A percentile compares a stretch with the other conserved stretches of the same genome.
These are phyloP conservation scores for Bjerkandera adusta DNA, from an alignment of 1,284 basidiomycete species.

Conservation along the genomic window DNA sequence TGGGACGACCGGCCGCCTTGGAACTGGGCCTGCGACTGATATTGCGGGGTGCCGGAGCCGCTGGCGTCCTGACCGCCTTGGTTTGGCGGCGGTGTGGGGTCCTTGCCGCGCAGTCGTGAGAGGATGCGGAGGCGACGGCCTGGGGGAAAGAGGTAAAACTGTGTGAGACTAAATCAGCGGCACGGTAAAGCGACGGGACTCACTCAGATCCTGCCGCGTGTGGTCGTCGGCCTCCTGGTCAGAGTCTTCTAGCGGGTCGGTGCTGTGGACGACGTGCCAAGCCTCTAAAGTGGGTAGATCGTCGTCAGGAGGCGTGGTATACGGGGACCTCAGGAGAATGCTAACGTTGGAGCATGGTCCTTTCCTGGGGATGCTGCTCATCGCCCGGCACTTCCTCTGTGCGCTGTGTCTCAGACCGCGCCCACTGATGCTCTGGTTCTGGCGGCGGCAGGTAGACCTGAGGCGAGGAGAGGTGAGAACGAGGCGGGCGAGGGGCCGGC, in stretches of 20 bases:
- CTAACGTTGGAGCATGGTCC: constrained; percentile 32
- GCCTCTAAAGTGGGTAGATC: constrained; percentile 46
- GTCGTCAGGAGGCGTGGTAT: constrained; percentile 6
- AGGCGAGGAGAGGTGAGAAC: too few species aligned
- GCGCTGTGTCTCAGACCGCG: too few species aligned
- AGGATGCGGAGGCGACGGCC: constrained; percentile 35
- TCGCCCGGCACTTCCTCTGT: constrained; percentile 20
- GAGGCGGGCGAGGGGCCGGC: constrained; percentile 20
- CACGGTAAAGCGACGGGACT: constrained; percentile 21
- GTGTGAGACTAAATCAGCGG: constrained; percentile 3
- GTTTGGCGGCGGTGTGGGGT: constrained; percentile 26
- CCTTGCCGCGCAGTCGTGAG: constrained; percentile 36
- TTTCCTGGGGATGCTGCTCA: constrained; percentile 21
- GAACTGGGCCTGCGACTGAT: constrained; percentile 15
- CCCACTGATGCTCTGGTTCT: too few species aligned
- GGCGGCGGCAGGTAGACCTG: too few species aligned
- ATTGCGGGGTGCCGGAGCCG: constrained; percentile 10
- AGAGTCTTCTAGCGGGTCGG: constrained; percentile 67
- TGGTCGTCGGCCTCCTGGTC: constrained; percentile 72
- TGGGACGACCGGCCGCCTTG: constrained; percentile 7
- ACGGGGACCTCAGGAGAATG: not conserved
- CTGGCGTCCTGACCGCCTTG: constrained; percentile 10
- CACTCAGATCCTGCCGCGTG: constrained; percentile 62
- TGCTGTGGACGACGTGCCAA: constrained; percentile 60
- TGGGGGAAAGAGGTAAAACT: constrained; percentile 13